Evolutionary conservation across 2,329 filamentous ascomycete genomes (phyloP).

Genomic region (Scedosporium minutisporum): DNA sequence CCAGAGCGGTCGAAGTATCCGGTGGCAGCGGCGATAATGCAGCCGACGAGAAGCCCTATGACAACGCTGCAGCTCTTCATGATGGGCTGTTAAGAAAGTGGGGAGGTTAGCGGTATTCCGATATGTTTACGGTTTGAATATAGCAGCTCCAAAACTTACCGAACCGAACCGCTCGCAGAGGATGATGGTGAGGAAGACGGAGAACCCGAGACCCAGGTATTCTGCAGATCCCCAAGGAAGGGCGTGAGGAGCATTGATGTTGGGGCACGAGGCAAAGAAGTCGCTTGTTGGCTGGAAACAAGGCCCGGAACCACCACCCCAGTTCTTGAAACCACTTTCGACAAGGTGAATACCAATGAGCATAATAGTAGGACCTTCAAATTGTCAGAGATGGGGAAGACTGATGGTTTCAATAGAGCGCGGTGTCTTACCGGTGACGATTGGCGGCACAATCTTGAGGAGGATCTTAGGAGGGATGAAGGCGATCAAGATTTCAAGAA

Average conservation of each 20-base stretch:
- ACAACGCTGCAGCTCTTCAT: conserved; percentile 77
- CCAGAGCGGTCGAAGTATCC: conserved; percentile 69
- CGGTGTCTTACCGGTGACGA: conserved; percentile 43
- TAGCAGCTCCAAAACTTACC: neutral
- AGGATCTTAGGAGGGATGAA: conserved; percentile 62
- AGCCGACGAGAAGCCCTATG: conserved; percentile 63
- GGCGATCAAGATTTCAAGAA: conserved; percentile 64
- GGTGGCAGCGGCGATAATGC: conserved; percentile 66
- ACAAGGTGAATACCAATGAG: conserved; percentile 68
- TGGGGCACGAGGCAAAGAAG: conserved; percentile 56
- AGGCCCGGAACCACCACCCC: conserved; percentile 63
- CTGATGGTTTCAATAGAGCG: neutral
- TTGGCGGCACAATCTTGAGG: conserved; percentile 67
- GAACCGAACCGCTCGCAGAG: conserved; percentile 72
- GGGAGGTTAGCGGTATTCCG: neutral
- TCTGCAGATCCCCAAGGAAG: conserved; percentile 72
- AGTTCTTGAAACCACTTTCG: conserved; percentile 61
- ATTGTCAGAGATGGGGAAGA: conserved; percentile 17
- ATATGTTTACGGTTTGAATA: neutral
- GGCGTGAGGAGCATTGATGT: conserved; percentile 57
- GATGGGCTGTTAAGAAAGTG: conserved; percentile 40
- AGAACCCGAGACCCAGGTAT: conserved; percentile 70
- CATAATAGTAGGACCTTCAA: conserved; percentile 49
- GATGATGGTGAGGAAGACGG: conserved; percentile 71
- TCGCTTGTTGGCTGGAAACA: conserved; percentile 40